These are phyloP conservation scores for Bacterosira constricta DNA, from an alignment of 108 stramenopile genomes.

Conservation along the genomic window DNA sequence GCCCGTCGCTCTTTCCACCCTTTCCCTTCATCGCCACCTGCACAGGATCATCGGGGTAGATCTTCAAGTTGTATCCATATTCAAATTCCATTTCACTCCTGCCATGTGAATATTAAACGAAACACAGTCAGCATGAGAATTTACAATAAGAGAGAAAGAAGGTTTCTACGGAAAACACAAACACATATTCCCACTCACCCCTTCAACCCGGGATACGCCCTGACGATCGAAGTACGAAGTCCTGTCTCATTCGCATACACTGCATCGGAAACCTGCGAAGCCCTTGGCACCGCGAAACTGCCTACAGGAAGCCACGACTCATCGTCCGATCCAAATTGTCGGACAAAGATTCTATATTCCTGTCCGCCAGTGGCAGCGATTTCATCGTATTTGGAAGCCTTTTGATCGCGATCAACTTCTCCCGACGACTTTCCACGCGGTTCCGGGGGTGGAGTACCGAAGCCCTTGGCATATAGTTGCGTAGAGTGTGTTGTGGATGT, in stretches of 20 bases:
- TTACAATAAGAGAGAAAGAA: background rate
- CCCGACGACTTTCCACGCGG: conserved; percentile 64
- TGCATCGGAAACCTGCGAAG: conserved; percentile 80
- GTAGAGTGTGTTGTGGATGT: background rate
- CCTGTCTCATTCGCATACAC: conserved; percentile 79
- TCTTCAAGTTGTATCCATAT: conserved; percentile 87
- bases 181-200: conserved; percentile 27
- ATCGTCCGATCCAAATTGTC: conserved; percentile 85
- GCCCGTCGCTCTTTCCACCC: conserved; percentile 36
- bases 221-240: conserved; percentile 62
- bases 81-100: conserved; percentile 75
- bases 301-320: conserved; percentile 84
- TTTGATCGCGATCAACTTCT: conserved; percentile 68
- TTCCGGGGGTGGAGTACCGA: conserved; percentile 58
- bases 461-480: conserved; percentile 56
- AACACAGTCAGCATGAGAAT: background rate
- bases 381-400: conserved; percentile 78
- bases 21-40: conserved; percentile 70
- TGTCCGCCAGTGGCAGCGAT: conserved; percentile 81
- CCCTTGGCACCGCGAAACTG: conserved; percentile 78
- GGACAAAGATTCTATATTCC: conserved; percentile 82
- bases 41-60: conserved; percentile 88
- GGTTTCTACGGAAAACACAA: background rate
- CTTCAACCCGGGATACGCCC: conserved; percentile 72
- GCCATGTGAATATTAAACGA: background rate